These are phyloP conservation scores for Bruguiera parviflora DNA, from an alignment of 345 rosid genomes.

Conservation along the genomic window DNA sequence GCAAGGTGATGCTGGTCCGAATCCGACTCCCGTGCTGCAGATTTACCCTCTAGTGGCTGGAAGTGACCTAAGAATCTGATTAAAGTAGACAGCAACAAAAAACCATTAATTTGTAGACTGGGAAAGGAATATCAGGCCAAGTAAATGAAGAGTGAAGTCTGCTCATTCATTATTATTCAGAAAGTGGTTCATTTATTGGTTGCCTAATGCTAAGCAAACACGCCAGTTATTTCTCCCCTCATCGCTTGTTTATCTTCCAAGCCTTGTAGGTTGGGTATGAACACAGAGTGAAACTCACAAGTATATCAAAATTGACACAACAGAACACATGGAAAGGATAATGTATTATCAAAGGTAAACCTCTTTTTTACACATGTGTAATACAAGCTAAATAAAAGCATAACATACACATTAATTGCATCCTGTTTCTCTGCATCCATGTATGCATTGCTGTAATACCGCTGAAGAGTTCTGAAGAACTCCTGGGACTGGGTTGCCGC, in stretches of 20 bases:
- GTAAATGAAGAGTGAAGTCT: not conserved
- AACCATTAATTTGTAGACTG: not conserved
- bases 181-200: too few species aligned
- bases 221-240: too few species aligned
- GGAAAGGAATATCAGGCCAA: not conserved
- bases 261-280: too few species aligned
- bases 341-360: not conserved
- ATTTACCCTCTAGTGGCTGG: conserved; percentile 70
- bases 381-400: not conserved
- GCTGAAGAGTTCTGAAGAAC: conserved; percentile 92
- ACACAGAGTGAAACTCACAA: too few species aligned
- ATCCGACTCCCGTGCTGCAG: conserved; percentile 77
- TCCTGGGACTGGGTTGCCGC: conserved; percentile 99
- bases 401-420: conserved; percentile 73
- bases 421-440: conserved; percentile 94
- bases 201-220: too few species aligned
- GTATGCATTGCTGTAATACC: conserved; percentile 92
- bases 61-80: conserved; percentile 90
- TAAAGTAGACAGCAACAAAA: conserved; percentile 13
- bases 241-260: too few species aligned
- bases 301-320: too few species aligned
- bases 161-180: too few species aligned
- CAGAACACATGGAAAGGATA: not conserved
- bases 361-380: not conserved
- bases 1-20: conserved; percentile 48